phyloP scores from a whole-genome alignment of 2,329 filamentous ascomycete genomes.

The Plectosphaerella cucumerina region DNA sequence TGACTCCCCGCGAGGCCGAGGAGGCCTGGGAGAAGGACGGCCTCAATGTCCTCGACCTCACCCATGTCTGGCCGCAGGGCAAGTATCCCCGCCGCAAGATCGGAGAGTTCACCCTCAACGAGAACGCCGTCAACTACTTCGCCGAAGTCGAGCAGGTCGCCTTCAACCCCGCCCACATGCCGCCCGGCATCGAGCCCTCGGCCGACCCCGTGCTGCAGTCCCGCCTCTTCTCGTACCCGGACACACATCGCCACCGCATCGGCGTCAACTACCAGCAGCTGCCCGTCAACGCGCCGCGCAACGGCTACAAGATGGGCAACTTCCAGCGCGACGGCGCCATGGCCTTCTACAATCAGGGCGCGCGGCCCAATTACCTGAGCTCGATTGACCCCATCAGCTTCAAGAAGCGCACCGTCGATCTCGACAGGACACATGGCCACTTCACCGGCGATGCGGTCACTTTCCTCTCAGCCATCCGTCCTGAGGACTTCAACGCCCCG shows the following conservation, averaged over 20 bases:
- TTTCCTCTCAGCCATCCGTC: conserved; percentile 31
- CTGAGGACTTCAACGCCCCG: conserved; percentile 41
- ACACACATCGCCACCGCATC: conserved; percentile 59
- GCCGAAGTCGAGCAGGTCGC: conserved; percentile 64
- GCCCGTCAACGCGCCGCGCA: conserved; percentile 54
- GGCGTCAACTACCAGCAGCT: conserved; percentile 62
- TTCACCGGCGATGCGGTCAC: conserved; percentile 32
- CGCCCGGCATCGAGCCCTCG: conserved; percentile 58
- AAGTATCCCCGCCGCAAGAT: conserved; percentile 59
- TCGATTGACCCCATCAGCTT: conserved; percentile 28
- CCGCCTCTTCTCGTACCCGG: conserved; percentile 56
- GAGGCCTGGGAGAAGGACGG: conserved; percentile 35
- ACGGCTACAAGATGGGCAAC: conserved; percentile 53
- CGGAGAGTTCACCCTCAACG: conserved; percentile 59
- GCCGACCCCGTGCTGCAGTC: conserved; percentile 60
- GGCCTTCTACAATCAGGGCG: conserved; percentile 37
- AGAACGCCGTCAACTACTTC: conserved; percentile 64
- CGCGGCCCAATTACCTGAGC: conserved; percentile 11
- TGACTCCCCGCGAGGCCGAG: conserved; percentile 46
- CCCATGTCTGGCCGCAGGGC: conserved; percentile 64
- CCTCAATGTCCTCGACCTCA: conserved; percentile 60
- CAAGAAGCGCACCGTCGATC: conserved; percentile 24
- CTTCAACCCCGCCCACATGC: conserved; percentile 61
- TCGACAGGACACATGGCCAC: conserved; percentile 32
- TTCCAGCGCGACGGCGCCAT: conserved; percentile 65